These are phyloP conservation scores for Marasmius oreades DNA, from an alignment of 1,284 basidiomycete genomes.

Conservation along the genomic window DNA sequence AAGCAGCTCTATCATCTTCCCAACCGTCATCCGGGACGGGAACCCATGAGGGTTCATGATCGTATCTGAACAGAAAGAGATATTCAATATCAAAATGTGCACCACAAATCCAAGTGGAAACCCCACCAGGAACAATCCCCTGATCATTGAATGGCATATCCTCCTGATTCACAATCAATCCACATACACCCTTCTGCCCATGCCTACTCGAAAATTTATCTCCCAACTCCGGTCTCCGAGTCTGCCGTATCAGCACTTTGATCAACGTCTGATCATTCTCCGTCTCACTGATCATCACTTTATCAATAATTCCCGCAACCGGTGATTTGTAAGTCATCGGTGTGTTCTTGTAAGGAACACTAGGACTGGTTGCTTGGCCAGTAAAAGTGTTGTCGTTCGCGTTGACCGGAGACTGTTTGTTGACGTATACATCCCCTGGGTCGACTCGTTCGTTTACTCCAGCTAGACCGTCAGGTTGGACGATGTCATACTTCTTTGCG, in stretches of 20 bases:
- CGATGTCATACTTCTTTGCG: conserved; percentile 86
- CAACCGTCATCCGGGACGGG: conserved; percentile 99
- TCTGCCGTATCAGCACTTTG: conserved; percentile 98
- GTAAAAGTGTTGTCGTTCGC: conserved; percentile 83
- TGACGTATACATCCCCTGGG: conserved; percentile 93
- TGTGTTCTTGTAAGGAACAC: conserved; percentile 84
- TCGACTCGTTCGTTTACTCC: conserved; percentile 94
- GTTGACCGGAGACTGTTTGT: conserved; percentile 94
- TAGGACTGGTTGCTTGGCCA: conserved; percentile 73
- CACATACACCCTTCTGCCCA: conserved; percentile 99
- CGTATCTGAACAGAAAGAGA: conserved; percentile 59
- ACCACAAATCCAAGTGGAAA: background rate
- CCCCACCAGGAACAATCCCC: conserved; percentile 85
- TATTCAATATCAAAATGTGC: background rate
- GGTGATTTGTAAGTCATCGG: conserved; percentile 92
- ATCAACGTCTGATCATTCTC: conserved; percentile 96
- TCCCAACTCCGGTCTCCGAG: conserved; percentile 92
- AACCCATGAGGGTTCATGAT: conserved; percentile 99
- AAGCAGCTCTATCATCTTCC: conserved; percentile 98
- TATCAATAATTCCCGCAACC: conserved; percentile 93
- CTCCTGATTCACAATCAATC: conserved; percentile 96
- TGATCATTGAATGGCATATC: conserved; percentile 99
- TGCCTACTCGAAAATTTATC: conserved; percentile 99
- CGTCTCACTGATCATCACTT: conserved; percentile 95
- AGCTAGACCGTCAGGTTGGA: conserved; percentile 90